These are phyloP conservation scores for Rubroboletus satanas DNA, from an alignment of 768 basidiomycete species.

Conservation along the genomic window DNA sequence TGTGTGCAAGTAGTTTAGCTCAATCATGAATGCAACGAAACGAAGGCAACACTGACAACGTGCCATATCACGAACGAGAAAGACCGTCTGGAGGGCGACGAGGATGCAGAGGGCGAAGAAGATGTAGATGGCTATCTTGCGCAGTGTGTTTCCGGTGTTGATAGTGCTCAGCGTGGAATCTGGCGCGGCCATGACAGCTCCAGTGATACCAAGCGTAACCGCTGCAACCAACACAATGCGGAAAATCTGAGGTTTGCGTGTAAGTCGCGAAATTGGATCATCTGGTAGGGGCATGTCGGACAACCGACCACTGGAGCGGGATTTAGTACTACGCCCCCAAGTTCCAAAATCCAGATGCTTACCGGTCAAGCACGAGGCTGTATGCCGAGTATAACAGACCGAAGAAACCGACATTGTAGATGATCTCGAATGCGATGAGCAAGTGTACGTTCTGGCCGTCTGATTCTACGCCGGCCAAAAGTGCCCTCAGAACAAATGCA, in stretches of 20 bases:
- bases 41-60: conserved; percentile 10
- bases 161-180: conserved; percentile 6
- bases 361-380: conserved; percentile 33
- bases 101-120: conserved; percentile 29
- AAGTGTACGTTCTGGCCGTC: conserved; percentile 21
- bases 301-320: conserved; percentile 12
- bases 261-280: conserved; percentile 20
- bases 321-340: not conserved
- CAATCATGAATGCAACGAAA: not conserved
- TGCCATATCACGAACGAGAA: conserved; percentile 16
- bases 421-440: conserved; percentile 28
- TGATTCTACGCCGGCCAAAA: conserved; percentile 22
- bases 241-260: conserved; percentile 22
- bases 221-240: conserved; percentile 24
- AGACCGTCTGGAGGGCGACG: conserved; percentile 25
- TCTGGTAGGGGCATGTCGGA: conserved; percentile 25
- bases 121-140: conserved; percentile 24
- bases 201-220: conserved; percentile 26
- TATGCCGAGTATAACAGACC: conserved; percentile 34
- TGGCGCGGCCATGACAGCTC: conserved; percentile 16
- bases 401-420: conserved; percentile 37
- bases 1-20: conserved; percentile 6
- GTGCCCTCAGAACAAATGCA: conserved; percentile 30
- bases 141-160: conserved; percentile 18
- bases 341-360: not conserved